Evolutionary conservation across 768 basidiomycete species (phyloP), one percentile per base, ranked within the genome.

Genomic region (Leccinellum luteum): DNA sequence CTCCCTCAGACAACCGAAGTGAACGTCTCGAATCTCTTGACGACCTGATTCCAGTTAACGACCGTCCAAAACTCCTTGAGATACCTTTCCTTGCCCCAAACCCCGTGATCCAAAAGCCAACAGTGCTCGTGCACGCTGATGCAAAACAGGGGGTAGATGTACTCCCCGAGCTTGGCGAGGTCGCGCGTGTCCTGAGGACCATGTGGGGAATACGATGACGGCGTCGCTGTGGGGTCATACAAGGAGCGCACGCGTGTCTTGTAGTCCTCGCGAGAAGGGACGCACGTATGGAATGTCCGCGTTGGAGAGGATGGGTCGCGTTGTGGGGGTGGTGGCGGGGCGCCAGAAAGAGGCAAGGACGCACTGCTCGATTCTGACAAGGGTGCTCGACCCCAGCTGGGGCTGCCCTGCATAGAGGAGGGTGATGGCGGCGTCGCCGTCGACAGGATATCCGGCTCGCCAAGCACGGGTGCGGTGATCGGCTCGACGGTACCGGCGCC

Each of bases 51-150:
- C 93, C 93, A 96, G 69, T 96, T 79, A 53, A 95, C 72, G 21
- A 87, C 89, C 10, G 76, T 78, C 92, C 92, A 96, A 74, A 94
- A 93, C 67, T 86, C 81, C 64, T 79, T 83, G 68, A 95, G 68
- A 80, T 92, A 96, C 64, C 81, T 81, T 69, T 95, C 92, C 73
- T 92, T 90, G 25, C 94, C 93, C 90, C 91, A 94, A 5, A 96
- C 82, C 5, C 93, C 93, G 62, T 88, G 93, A 38, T 89, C 90
- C 21, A 89, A 86, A 66, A 96, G 78, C 91, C 92, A 96, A 27
- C 88, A 87, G 63, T 92, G 93, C 71, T 94, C 92, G 63, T 93
- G 83, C 5, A 91, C 82, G 44, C 86, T 85, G 51, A 94, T 67
- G 60, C 89, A 90, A 70, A 92, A 85, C 54, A 95, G 69, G 21